These are phyloP conservation scores for Chalaropsis ovoidea DNA, from an alignment of 2,329 filamentous ascomycete genomes.

Conservation along the genomic window DNA sequence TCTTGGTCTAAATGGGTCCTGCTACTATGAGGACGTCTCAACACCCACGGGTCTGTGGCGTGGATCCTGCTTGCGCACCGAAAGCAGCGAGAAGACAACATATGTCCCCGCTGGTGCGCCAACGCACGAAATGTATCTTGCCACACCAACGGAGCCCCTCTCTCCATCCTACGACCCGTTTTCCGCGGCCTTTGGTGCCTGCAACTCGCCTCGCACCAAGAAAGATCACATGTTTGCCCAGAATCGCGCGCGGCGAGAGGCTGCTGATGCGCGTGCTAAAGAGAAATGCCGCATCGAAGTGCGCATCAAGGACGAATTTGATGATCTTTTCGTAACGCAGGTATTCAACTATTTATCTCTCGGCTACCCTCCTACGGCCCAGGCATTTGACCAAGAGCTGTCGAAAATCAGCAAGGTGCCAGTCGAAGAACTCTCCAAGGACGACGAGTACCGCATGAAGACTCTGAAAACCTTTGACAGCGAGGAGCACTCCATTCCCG, in stretches of 20 bases:
- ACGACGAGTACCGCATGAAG: conserved; percentile 53
- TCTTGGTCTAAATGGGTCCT: background rate
- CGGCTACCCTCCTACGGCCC: conserved; percentile 78
- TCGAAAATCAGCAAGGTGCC: conserved; percentile 66
- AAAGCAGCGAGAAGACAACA: conserved; percentile 15
- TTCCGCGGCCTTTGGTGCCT: conserved; percentile 33
- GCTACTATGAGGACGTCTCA: conserved; percentile 6
- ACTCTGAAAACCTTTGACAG: conserved; percentile 62
- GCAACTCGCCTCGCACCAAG: conserved; percentile 5
- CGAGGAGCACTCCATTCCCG: conserved; percentile 29
- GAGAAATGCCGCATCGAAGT: conserved; percentile 43
- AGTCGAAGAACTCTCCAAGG: conserved; percentile 56
- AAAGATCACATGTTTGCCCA: conserved; percentile 16
- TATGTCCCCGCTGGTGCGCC: conserved; percentile 20
- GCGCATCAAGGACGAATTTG: conserved; percentile 56
- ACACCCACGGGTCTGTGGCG: conserved; percentile 56
- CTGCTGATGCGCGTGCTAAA: conserved; percentile 25
- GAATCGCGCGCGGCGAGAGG: conserved; percentile 14
- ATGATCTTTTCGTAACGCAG: conserved; percentile 79
- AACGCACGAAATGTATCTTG: conserved; percentile 20
- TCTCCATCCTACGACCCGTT: conserved; percentile 34
- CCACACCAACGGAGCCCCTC: conserved; percentile 21
- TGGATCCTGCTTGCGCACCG: conserved; percentile 49
- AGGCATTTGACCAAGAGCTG: conserved; percentile 74
- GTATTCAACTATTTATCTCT: conserved; percentile 95